Evolutionary conservation across 129 eudicot species (phyloP).

Genomic region (Centrapalus pauciflorus): DNA sequence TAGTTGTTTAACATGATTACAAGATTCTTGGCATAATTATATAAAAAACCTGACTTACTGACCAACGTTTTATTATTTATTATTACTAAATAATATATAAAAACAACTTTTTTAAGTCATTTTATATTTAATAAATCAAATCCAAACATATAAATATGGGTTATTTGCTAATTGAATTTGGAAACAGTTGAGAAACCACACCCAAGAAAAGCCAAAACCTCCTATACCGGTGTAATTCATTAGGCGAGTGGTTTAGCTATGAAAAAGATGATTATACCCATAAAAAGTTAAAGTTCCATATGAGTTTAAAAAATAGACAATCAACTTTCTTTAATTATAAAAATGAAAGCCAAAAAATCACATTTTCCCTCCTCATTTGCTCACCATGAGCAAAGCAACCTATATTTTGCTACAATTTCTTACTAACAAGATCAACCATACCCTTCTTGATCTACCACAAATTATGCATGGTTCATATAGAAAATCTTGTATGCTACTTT

Average conservation of each 20-base stretch:
- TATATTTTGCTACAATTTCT: conserved; percentile 7
- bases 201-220: no score
- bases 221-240: no score
- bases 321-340: conserved; percentile 5
- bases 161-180: no score
- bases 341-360: conserved; percentile 1
- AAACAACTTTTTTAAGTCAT: no score
- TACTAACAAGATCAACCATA: conserved; percentile 21
- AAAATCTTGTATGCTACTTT: conserved; percentile 14
- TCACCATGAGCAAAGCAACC: conserved; percentile 16
- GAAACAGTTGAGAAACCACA: no score
- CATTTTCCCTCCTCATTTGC: conserved; percentile 10
- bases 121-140: no score
- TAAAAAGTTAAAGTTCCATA: neutral
- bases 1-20: no score
- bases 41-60: no score
- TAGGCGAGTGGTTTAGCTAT: neutral
- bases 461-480: conserved; percentile 18
- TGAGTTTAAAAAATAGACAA: neutral
- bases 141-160: no score
- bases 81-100: no score
- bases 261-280: neutral
- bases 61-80: no score
- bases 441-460: conserved; percentile 22
- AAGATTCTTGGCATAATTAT: no score